Conservation (phyloP, 2,329 filamentous ascomycete genomes). For the Sporothrix brasiliensis region DNA sequence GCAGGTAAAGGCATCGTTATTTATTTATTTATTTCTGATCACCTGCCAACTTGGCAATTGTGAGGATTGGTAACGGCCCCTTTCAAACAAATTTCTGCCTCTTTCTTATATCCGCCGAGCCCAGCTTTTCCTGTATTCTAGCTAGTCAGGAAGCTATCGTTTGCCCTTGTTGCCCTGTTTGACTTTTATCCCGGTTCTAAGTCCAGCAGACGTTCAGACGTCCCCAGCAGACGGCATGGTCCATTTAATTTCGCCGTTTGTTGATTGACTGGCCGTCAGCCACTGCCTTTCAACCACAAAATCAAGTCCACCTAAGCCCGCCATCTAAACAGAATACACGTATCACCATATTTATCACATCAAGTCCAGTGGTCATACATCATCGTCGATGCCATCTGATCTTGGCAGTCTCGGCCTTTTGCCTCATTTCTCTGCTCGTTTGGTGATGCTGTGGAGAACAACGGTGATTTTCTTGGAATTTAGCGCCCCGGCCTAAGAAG, state of each 20-base stretch:
- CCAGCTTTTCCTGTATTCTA: too few species aligned
- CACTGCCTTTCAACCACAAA: not conserved
- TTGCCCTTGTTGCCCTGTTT: too few species aligned
- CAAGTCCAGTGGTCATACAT: not conserved
- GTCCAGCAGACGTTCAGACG: too few species aligned
- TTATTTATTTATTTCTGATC: not conserved
- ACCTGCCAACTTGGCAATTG: slow-evolving; percentile 7
- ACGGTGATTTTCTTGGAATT: slow-evolving; percentile 19
- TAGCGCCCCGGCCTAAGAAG: not conserved
- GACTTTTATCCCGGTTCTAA: too few species aligned
- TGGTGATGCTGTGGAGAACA: not conserved
- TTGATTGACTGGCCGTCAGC: too few species aligned
- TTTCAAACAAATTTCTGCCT: not conserved
- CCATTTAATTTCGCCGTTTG: too few species aligned
- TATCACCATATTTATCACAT: not conserved
- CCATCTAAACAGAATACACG: not conserved
- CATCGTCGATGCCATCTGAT: not conserved
- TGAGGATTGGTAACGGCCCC: slow-evolving; percentile 1
- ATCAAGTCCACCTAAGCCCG: not conserved
- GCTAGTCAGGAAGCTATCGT: too few species aligned
- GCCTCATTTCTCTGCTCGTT: not conserved
- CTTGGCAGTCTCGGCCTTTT: slow-evolving; percentile 19
- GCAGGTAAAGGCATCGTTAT: not conserved
- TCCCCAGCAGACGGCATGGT: too few species aligned
- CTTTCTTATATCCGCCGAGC: not conserved